These are phyloP conservation scores for Alternaria arbusti DNA, from an alignment of 2,329 filamentous ascomycete species.

Conservation along the genomic window DNA sequence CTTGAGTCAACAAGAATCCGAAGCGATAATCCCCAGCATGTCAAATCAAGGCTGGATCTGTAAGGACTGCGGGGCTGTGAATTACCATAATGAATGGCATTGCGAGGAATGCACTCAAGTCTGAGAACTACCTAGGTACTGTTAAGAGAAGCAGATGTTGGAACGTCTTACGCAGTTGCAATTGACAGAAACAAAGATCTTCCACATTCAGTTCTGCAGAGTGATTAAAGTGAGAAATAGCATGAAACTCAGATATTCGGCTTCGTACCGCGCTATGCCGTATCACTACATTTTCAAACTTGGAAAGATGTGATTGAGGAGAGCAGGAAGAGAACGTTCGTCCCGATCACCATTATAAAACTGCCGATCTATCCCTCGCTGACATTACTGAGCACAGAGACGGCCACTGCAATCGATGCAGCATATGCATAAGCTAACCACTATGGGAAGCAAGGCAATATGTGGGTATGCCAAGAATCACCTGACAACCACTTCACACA, in stretches of 20 bases:
- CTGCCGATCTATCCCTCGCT: neutral
- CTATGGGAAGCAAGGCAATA: neutral
- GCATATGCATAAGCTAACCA: neutral
- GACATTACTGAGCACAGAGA: rapidly evolving
- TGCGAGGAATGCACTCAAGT: neutral
- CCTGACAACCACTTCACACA: neutral
- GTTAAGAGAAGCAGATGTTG: neutral
- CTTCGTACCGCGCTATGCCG: rapidly evolving
- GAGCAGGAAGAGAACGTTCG: rapidly evolving
- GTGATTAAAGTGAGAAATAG: neutral
- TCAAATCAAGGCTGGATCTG: slow-evolving; percentile 1
- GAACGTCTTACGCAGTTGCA: neutral
- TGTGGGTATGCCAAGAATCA: neutral
- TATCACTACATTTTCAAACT: rapidly evolving
- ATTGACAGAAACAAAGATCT: neutral
- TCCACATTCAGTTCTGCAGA: neutral
- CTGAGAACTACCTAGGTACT: neutral
- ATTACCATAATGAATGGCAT: slow-evolving; percentile 2
- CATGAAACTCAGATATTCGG: rapidly evolving
- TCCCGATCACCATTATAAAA: rapidly evolving
- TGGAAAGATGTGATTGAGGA: neutral
- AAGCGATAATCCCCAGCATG: neutral
- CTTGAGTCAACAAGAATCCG: neutral
- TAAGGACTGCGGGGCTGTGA: neutral
- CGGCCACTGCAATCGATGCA: neutral